These are phyloP conservation scores for cucumber (Cucumis sativus) DNA, from an alignment of 306 rosid species.

Conservation along the genomic window Cucumber_9930_V3 NC_026661.2:20832001-20832500, in stretches of 20 bases:
- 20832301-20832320: slow-evolving; percentile 97
- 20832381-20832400: slow-evolving; percentile 92
- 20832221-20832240: slow-evolving; percentile 34
- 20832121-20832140: slow-evolving; percentile 46
- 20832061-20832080: slow-evolving; percentile 68
- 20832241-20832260: slow-evolving; percentile 50
- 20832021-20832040: slow-evolving; percentile 70
- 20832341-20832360: slow-evolving; percentile 87
- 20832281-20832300: slow-evolving; percentile 92
- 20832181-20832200: slow-evolving; percentile 53
- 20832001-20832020: slow-evolving; percentile 7
- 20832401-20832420: slow-evolving; percentile 70
- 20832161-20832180: slow-evolving; percentile 29
- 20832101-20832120: slow-evolving; percentile 60
- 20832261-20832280: slow-evolving; percentile 52
- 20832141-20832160: slow-evolving; percentile 20
- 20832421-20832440: slow-evolving; percentile 17
- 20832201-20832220: slow-evolving; percentile 33
- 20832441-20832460: too few species aligned
- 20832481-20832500: too few species aligned
- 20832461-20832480: too few species aligned
- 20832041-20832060: slow-evolving; percentile 65
- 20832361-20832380: slow-evolving; percentile 86
- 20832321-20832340: slow-evolving; percentile 47
- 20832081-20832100: slow-evolving; percentile 59